A percentile compares a stretch with the other conserved stretches of the same genome.
Conservation (phyloP, 1,139 yeast genomes). For the Yarrowia galli region DNA sequence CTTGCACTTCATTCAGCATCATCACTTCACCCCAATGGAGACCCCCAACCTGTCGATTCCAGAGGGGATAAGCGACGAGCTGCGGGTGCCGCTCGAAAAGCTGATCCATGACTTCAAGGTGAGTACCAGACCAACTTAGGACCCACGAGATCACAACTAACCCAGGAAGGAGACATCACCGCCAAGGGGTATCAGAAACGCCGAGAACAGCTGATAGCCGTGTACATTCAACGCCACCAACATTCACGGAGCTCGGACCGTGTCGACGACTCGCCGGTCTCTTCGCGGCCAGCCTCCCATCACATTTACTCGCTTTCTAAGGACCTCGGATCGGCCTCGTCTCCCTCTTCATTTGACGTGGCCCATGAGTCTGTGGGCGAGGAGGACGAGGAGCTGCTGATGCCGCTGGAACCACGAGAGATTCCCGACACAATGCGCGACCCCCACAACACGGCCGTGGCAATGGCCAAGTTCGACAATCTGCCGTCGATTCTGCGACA, state of each 20-base stretch:
- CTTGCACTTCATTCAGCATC: no score
- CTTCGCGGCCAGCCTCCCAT: conserved; percentile 9
- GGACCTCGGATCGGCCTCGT: conserved; percentile 8
- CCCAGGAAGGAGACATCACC: conserved; percentile 68
- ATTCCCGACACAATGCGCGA: conserved; percentile 51
- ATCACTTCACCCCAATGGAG: conserved; percentile 18
- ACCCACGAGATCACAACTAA: no score
- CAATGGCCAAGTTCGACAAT: conserved; percentile 58
- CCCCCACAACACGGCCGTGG: conserved; percentile 50
- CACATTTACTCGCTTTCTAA: conserved; percentile 15
- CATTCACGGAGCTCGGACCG: conserved; percentile 8
- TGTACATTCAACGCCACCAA: conserved; percentile 37
- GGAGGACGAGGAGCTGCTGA: conserved; percentile 48
- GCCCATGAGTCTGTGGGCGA: conserved; percentile 1
- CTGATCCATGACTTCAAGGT: conserved; percentile 31
- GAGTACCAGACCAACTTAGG: conserved; percentile 19
- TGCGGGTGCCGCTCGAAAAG: conserved; percentile 32
- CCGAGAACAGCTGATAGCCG: conserved; percentile 57
- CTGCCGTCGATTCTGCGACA: conserved; percentile 75
- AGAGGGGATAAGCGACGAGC: conserved; percentile 36
- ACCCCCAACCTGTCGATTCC: conserved; percentile 38
- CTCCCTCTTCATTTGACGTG: conserved; percentile 18
- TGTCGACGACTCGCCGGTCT: conserved; percentile 14
- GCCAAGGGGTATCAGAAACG: conserved; percentile 71
- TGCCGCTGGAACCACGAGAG: conserved; percentile 55